Percentiles rank a stretch among this genome's conserved stretches.
phyloP scores from a whole-genome alignment of 768 basidiomycete species.

The Rhodotorula sphaerocarpa region DNA sequence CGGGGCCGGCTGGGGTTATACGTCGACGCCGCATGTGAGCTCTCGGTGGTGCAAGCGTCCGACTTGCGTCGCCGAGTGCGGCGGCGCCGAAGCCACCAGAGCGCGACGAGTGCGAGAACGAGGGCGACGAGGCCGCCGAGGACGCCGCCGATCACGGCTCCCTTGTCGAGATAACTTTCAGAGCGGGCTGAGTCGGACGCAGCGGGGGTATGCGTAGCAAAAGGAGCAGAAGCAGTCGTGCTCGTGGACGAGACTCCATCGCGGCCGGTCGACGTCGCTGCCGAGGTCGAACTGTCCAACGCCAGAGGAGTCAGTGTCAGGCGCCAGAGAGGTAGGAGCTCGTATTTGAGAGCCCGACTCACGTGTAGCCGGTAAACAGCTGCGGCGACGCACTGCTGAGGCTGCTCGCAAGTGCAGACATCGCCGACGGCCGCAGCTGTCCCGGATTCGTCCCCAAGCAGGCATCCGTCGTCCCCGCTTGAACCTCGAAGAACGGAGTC shows the following conservation, averaged over 20 bases:
- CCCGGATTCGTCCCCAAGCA: constrained; percentile 3
- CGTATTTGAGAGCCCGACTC: no score
- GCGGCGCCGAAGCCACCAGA: neutral
- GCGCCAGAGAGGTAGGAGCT: no score
- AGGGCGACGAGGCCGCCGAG: neutral
- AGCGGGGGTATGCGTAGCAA: neutral
- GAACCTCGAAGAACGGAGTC: neutral
- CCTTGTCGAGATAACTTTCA: neutral
- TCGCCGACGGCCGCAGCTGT: neutral
- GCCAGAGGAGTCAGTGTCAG: no score
- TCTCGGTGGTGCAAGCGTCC: no score
- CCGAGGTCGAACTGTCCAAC: no score
- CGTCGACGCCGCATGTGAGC: no score
- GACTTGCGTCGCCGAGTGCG: neutral
- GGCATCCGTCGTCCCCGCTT: constrained; percentile 7
- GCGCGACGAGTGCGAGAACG: neutral
- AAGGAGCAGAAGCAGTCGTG: neutral
- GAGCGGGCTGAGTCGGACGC: neutral
- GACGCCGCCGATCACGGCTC: constrained; percentile 2
- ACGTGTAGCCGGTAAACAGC: constrained; percentile 1
- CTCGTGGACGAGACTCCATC: neutral
- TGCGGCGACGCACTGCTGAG: constrained; percentile 1
- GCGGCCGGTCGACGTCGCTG: no score
- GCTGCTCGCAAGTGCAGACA: neutral
- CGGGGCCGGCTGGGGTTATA: no score